Conservation (phyloP, 2,329 filamentous ascomycete genomes). For the Trichothecium sympodiale region DNA sequence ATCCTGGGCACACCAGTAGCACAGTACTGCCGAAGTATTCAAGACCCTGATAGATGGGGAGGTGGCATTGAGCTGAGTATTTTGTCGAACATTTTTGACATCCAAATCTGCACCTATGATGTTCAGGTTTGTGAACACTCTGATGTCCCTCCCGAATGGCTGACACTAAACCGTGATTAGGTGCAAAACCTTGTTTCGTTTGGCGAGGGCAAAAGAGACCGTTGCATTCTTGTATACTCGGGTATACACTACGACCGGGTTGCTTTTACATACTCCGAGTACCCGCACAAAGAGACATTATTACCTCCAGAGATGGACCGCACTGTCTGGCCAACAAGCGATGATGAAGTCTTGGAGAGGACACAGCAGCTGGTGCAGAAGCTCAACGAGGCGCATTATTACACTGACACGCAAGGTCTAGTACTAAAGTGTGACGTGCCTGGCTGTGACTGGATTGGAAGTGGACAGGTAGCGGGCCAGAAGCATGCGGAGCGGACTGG, state of each 20-base stretch:
- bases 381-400: conserved; percentile 66
- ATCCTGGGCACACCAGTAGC: conserved; percentile 64
- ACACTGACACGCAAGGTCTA: conserved; percentile 76
- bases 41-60: conserved; percentile 74
- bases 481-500: conserved; percentile 52
- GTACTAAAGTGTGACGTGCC: conserved; percentile 61
- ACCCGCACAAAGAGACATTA: conserved; percentile 41
- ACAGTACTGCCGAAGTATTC: conserved; percentile 74
- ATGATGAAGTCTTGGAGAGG: conserved; percentile 59
- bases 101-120: conserved; percentile 79
- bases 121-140: conserved; percentile 41
- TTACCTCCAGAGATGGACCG: conserved; percentile 65
- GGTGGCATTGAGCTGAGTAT: conserved; percentile 85
- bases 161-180: conserved; percentile 8
- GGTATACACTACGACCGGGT: conserved; percentile 92
- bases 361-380: conserved; percentile 54
- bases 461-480: conserved; percentile 51
- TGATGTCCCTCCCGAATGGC: neutral
- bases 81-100: conserved; percentile 70
- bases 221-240: conserved; percentile 78
- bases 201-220: conserved; percentile 58
- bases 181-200: conserved; percentile 42
- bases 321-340: conserved; percentile 40
- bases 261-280: conserved; percentile 56
- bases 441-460: conserved; percentile 54